phyloP scores from a whole-genome alignment of 169 alveolate species.

The Fabrea salina region DNA sequence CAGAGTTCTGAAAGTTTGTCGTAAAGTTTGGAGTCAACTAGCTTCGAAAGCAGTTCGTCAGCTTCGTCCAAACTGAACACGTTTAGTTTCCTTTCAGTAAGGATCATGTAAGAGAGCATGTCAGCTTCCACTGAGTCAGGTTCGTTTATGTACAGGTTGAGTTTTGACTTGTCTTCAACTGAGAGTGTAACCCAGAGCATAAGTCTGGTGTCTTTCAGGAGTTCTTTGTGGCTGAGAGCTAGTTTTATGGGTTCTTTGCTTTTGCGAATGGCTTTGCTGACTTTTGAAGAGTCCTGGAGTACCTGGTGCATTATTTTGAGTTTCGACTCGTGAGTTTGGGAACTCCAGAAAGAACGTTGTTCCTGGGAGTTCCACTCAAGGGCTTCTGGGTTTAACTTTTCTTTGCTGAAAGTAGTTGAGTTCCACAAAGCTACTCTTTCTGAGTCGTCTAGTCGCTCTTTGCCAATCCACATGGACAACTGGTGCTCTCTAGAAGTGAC shows the following conservation, averaged over 20 bases:
- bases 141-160: background rate
- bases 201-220: background rate
- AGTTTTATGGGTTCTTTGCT: background rate
- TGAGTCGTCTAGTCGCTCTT: background rate
- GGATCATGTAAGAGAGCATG: background rate
- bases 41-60: background rate
- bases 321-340: background rate
- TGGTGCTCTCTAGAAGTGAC: background rate
- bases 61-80: background rate
- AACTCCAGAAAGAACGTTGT: background rate
- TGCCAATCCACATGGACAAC: background rate
- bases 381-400: background rate
- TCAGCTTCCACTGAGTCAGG: constrained; percentile 3
- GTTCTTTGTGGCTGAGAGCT: background rate
- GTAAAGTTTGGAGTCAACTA: background rate
- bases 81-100: background rate
- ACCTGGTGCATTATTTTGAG: background rate
- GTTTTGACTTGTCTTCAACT: background rate
- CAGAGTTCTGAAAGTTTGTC: background rate
- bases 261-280: background rate
- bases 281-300: background rate
- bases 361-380: background rate
- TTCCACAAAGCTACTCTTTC: constrained; percentile 28
- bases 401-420: background rate
- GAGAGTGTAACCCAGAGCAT: constrained; percentile 9